A percentile compares a stretch with the other conserved stretches of the same genome.
Evolutionary conservation across 2,329 filamentous ascomycete species (phyloP).

Genomic region (Exophiala mesophila): DNA sequence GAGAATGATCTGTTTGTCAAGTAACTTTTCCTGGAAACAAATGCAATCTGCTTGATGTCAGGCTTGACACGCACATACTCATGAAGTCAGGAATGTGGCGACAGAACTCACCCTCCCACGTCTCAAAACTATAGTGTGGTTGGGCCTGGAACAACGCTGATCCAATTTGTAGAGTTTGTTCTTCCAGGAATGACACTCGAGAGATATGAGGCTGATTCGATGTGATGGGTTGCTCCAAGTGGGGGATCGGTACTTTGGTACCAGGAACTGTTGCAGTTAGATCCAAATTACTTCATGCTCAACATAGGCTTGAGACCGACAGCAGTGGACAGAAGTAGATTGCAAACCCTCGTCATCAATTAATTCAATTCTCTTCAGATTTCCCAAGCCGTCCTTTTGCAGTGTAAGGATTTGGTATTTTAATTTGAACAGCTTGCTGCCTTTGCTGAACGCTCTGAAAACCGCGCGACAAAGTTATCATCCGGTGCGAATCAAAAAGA

Average conservation of each 20-base stretch:
- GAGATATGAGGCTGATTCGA: slow-evolving; percentile 31
- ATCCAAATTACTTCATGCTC: no score
- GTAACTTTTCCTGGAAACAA: slow-evolving; percentile 38
- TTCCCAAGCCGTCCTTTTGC: slow-evolving; percentile 35
- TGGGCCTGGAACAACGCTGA: slow-evolving; percentile 37
- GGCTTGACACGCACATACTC: neutral
- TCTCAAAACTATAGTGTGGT: slow-evolving; percentile 40
- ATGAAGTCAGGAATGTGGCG: neutral
- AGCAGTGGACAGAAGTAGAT: slow-evolving; percentile 35
- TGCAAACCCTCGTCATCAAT: slow-evolving; percentile 36
- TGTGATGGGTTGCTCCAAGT: slow-evolving; percentile 39
- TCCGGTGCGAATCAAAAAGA: no score
- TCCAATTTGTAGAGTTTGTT: slow-evolving; percentile 39
- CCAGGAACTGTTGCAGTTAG: slow-evolving; percentile 30
- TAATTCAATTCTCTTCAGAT: slow-evolving; percentile 35
- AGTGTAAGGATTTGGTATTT: slow-evolving; percentile 38
- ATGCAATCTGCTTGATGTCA: slow-evolving; percentile 33
- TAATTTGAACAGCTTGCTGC: slow-evolving; percentile 37
- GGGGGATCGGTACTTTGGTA: slow-evolving; percentile 37
- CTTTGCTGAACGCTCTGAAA: slow-evolving; percentile 36
- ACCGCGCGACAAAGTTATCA: no score
- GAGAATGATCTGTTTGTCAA: slow-evolving; percentile 36
- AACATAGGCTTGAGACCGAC: slow-evolving; percentile 26
- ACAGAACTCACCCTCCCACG: slow-evolving; percentile 33
- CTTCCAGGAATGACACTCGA: slow-evolving; percentile 39